A percentile compares a stretch with the other conserved stretches of the same genome.
phyloP scores from a whole-genome alignment of 2,329 filamentous ascomycete species.

The Sporothrix globosa region DNA sequence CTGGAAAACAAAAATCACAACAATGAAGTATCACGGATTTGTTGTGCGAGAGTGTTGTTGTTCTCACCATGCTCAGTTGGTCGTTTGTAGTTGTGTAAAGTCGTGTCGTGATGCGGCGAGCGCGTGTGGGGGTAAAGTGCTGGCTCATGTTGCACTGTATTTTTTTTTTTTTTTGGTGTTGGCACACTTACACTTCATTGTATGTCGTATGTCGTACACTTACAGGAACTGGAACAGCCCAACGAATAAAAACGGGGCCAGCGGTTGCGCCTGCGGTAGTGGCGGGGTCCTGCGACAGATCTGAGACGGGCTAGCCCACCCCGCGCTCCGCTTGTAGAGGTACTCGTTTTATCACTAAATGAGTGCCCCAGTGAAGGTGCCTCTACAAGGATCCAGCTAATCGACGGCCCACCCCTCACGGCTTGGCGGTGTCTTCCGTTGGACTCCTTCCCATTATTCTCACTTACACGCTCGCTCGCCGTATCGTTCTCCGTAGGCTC shows the following conservation, averaged over 20 bases:
- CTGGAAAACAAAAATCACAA: neutral
- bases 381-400: constrained; percentile 25
- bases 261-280: constrained; percentile 17
- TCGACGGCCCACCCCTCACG: constrained; percentile 23
- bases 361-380: neutral
- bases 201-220: no score
- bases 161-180: neutral
- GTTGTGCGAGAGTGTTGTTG: neutral
- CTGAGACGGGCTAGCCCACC: constrained; percentile 31
- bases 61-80: no score
- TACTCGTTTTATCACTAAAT: neutral
- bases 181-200: neutral
- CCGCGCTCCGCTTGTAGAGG: constrained; percentile 28
- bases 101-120: constrained; percentile 1
- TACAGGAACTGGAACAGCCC: neutral
- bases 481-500: neutral
- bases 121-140: neutral
- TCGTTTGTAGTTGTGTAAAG: neutral
- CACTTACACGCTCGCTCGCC: constrained; percentile 10
- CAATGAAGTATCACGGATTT: neutral
- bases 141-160: neutral
- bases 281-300: constrained; percentile 46
- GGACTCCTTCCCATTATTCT: constrained; percentile 32
- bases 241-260: constrained; percentile 20
- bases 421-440: constrained; percentile 22